phyloP scores from a whole-genome alignment of 2,329 filamentous ascomycete species.

The Ceratocystiopsis brevicomis region DNA sequence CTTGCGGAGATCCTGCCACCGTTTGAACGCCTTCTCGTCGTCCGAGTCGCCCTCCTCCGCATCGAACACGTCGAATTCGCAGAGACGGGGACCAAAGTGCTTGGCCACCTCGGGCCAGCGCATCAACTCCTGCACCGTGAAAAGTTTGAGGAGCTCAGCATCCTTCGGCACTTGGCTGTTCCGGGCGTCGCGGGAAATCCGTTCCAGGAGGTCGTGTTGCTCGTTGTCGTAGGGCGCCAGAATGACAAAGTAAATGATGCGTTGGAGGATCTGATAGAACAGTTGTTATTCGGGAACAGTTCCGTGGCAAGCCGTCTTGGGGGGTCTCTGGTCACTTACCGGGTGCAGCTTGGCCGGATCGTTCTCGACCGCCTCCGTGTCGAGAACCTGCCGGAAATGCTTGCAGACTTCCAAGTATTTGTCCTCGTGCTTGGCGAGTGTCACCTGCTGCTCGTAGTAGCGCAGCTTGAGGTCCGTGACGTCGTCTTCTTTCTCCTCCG shows the following conservation, averaged over 20 bases:
- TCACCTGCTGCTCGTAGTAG: slow-evolving; percentile 96
- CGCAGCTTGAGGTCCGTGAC: slow-evolving; percentile 89
- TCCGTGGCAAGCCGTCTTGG: too few species aligned
- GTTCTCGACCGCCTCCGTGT: slow-evolving; percentile 88
- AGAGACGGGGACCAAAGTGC: slow-evolving; percentile 75
- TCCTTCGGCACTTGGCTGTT: slow-evolving; percentile 62
- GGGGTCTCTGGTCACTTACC: slow-evolving; percentile 46
- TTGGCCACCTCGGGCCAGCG: slow-evolving; percentile 88
- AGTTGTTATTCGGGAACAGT: too few species aligned
- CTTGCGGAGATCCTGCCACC: slow-evolving; percentile 92
- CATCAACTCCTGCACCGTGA: slow-evolving; percentile 94
- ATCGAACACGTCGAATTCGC: slow-evolving; percentile 78
- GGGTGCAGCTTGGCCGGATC: slow-evolving; percentile 71
- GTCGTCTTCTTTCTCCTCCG: slow-evolving; percentile 64
- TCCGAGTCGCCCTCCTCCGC: slow-evolving; percentile 40
- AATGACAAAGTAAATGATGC: slow-evolving; percentile 94
- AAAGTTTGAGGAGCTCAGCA: slow-evolving; percentile 74
- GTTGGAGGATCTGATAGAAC: slow-evolving; percentile 57
- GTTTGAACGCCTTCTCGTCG: slow-evolving; percentile 63
- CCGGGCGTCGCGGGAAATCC: slow-evolving; percentile 70
- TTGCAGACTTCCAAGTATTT: slow-evolving; percentile 98
- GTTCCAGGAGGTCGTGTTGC: slow-evolving; percentile 90
- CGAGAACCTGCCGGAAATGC: slow-evolving; percentile 88
- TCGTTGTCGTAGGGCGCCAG: slow-evolving; percentile 96
- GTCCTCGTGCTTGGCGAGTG: slow-evolving; percentile 84